Percentiles rank a stretch among this genome's conserved stretches.
Conservation (phyloP, 306 rosid genomes). For the Citrullus amarus region DNA sequence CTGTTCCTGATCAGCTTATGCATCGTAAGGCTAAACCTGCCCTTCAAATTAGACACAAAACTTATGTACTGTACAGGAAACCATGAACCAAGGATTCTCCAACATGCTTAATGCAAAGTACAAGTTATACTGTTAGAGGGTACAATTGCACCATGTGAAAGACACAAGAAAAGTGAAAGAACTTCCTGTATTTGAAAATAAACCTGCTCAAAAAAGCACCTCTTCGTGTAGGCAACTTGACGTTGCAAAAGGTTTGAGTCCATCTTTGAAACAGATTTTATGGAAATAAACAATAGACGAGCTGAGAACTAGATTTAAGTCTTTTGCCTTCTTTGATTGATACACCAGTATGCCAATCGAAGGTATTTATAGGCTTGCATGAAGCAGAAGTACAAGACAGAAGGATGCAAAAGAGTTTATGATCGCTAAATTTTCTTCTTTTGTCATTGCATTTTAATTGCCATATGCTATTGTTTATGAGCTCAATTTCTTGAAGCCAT, state of each 20-base stretch:
- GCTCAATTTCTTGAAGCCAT: neutral
- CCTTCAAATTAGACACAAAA: neutral
- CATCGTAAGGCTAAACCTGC: neutral
- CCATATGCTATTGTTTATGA: neutral
- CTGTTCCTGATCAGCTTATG: neutral
- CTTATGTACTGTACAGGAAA: neutral
- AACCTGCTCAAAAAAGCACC: slow-evolving; percentile 61
- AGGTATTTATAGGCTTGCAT: slow-evolving; percentile 7
- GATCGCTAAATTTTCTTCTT: neutral
- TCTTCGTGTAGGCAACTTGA: slow-evolving; percentile 34
- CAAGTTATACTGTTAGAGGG: neutral
- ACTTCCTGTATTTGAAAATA: neutral
- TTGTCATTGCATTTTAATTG: neutral
- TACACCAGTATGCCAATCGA: neutral
- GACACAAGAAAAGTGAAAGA: neutral
- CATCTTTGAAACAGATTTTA: slow-evolving; percentile 21
- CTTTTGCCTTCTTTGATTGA: neutral
- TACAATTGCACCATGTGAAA: neutral
- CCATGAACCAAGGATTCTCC: neutral
- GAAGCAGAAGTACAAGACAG: neutral
- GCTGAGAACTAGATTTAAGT: slow-evolving; percentile 1
- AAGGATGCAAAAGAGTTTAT: neutral
- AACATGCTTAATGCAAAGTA: neutral
- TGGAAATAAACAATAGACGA: neutral
- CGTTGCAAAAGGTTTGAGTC: slow-evolving; percentile 35